Conservation (phyloP, 176 grass and related monocot species). For the Carex parvula region DNA sequence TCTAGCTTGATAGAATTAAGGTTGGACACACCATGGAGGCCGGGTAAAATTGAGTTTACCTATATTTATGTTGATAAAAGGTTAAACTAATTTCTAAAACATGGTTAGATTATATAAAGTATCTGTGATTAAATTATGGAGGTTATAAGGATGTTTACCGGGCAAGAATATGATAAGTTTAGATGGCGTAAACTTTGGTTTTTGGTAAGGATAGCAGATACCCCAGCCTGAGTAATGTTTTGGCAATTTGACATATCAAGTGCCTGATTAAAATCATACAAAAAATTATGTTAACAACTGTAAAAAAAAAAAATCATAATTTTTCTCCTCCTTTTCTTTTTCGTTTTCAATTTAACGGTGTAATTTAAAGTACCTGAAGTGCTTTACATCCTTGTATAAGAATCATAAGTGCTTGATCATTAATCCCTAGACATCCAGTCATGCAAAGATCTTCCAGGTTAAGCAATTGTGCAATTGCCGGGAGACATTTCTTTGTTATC, state of each 20-base stretch:
- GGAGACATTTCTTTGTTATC: constrained; percentile 60
- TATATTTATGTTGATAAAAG: constrained; percentile 27
- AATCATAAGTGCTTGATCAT: constrained; percentile 46
- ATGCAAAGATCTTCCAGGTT: constrained; percentile 56
- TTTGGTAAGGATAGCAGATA: constrained; percentile 41
- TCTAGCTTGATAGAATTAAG: constrained; percentile 62
- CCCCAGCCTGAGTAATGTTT: constrained; percentile 43
- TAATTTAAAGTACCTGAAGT: constrained; percentile 46
- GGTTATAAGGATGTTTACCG: constrained; percentile 42
- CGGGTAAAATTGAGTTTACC: constrained; percentile 43
- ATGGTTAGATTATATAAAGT: neutral
- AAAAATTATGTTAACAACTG: constrained; percentile 6
- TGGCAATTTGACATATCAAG: constrained; percentile 77
- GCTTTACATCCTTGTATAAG: constrained; percentile 60
- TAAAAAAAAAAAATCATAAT: neutral
- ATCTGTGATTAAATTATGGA: neutral
- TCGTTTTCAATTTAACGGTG: neutral
- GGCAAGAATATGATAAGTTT: constrained; percentile 55
- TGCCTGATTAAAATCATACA: constrained; percentile 38
- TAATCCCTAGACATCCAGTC: constrained; percentile 52
- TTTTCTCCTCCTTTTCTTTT: neutral
- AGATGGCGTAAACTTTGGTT: constrained; percentile 46
- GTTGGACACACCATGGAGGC: constrained; percentile 41
- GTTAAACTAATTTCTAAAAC: constrained; percentile 1
- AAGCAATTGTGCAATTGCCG: constrained; percentile 53